Percentiles rank a stretch among this genome's conserved stretches.
These are phyloP conservation scores for Trypanosoma avium DNA, from an alignment of 208 protist genomes.

Conservation along the genomic window DNA sequence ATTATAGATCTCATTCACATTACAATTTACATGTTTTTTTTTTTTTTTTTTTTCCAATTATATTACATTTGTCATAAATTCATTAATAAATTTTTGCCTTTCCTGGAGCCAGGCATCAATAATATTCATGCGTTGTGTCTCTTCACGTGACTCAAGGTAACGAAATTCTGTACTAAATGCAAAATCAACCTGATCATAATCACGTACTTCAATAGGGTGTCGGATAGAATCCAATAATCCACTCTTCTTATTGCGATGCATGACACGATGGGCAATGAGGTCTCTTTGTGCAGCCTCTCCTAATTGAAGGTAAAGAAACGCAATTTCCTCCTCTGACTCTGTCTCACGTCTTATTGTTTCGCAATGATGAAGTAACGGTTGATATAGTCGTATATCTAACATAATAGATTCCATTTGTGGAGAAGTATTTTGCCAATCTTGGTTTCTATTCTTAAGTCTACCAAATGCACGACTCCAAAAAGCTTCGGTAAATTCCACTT, in stretches of 20 bases:
- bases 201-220: slow-evolving; percentile 23
- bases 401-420: not conserved
- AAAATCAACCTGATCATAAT: slow-evolving; percentile 52
- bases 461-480: slow-evolving; percentile 27
- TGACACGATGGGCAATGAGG: slow-evolving; percentile 31
- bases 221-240: slow-evolving; percentile 22
- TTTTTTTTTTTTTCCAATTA: not conserved
- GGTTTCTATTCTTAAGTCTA: not conserved
- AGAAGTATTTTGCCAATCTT: not conserved
- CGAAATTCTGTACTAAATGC: slow-evolving; percentile 48
- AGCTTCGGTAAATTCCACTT: slow-evolving; percentile 28
- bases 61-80: slow-evolving; percentile 4
- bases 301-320: slow-evolving; percentile 41
- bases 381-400: slow-evolving; percentile 43
- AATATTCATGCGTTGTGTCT: slow-evolving; percentile 62
- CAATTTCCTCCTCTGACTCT: slow-evolving; percentile 67
- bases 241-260: slow-evolving; percentile 27
- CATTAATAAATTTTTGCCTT: slow-evolving; percentile 18
- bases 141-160: slow-evolving; percentile 46
- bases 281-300: slow-evolving; percentile 53
- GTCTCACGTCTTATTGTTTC: slow-evolving; percentile 67
- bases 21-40: no score
- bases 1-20: no score
- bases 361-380: slow-evolving; percentile 61
- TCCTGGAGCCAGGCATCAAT: slow-evolving; percentile 34